phyloP scores from a whole-genome alignment of 2,329 filamentous ascomycete genomes.

The Sporothrix humicola region DNA sequence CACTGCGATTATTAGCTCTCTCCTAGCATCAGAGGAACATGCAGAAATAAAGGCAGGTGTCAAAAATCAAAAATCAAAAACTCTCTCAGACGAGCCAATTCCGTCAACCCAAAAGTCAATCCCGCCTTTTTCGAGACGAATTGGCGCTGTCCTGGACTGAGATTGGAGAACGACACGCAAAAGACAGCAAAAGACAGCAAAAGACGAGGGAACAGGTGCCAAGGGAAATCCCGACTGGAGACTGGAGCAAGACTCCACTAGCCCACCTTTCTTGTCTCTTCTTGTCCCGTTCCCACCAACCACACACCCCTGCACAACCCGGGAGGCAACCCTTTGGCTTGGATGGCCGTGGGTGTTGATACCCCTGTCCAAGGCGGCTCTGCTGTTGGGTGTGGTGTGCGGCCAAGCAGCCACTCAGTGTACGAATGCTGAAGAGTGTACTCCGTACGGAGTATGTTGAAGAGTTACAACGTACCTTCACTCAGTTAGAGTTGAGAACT shows the following conservation, averaged over 20 bases:
- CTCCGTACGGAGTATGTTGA: no score
- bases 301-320: neutral
- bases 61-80: neutral
- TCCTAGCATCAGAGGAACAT: neutral
- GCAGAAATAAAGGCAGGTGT: neutral
- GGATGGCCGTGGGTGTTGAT: neutral
- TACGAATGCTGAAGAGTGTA: no score
- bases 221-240: neutral
- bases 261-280: neutral
- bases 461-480: no score
- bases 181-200: no score
- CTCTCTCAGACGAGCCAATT: neutral
- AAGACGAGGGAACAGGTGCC: neutral
- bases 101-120: neutral
- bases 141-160: neutral
- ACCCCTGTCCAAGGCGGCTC: constrained; percentile 15
- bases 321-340: constrained; percentile 18
- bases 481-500: no score
- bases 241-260: neutral
- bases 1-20: neutral
- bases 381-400: neutral
- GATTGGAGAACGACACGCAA: neutral
- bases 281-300: neutral
- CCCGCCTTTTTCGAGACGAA: neutral
- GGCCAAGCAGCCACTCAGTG: no score